These are phyloP conservation scores for Xerocomellus amylosporus DNA, from an alignment of 768 basidiomycete genomes.

Conservation along the genomic window DNA sequence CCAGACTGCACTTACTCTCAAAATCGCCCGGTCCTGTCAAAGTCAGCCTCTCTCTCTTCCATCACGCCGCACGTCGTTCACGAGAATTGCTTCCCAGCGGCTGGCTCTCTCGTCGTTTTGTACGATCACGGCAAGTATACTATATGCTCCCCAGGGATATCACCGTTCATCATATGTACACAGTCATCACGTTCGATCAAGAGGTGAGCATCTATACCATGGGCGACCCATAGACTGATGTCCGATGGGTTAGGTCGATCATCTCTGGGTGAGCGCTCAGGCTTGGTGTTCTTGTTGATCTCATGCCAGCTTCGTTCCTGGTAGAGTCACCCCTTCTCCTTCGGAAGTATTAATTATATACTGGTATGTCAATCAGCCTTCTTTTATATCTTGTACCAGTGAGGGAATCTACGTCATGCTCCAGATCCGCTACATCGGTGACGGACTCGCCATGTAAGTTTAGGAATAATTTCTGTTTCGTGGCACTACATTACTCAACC, in stretches of 20 bases:
- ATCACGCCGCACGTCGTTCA: not conserved
- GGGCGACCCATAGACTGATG: not conserved
- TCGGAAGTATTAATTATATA: constrained; percentile 20
- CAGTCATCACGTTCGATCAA: constrained; percentile 15
- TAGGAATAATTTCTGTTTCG: not conserved
- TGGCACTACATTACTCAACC: not conserved
- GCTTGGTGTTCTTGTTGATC: not conserved
- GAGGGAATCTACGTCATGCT: not conserved
- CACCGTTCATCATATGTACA: not conserved
- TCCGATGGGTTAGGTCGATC: constrained; percentile 7
- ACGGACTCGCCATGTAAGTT: constrained; percentile 19
- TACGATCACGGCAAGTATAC: constrained; percentile 20
- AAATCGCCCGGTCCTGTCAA: constrained; percentile 9
- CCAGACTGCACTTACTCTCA: constrained; percentile 1
- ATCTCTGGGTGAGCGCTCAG: constrained; percentile 18
- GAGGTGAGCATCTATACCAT: constrained; percentile 9
- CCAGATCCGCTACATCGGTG: constrained; percentile 28
- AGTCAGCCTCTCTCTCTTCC: not conserved
- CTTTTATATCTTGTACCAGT: too few species aligned
- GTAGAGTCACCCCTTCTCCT: constrained; percentile 6
- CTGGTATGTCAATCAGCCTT: constrained; percentile 14
- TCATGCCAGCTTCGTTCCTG: not conserved
- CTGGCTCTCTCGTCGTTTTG: constrained; percentile 7
- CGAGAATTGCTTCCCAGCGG: not conserved
- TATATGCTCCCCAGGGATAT: not conserved